Evolutionary conservation across 805 yeast genomes (phyloP), one percentile per base, ranked within the genome.

Genomic region (Saturnispora sekii): DNA sequence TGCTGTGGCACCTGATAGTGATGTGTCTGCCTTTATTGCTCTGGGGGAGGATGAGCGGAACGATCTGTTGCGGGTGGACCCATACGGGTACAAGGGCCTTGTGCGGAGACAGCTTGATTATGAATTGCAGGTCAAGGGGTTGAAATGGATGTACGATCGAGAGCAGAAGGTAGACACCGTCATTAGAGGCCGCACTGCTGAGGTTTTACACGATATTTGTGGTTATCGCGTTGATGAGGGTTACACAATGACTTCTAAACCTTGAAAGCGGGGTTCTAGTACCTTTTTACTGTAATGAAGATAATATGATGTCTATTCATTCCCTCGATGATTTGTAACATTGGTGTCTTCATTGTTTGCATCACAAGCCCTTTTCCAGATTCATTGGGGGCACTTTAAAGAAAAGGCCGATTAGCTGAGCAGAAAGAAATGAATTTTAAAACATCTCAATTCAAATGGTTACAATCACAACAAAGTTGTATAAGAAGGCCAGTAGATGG

Each of bases 31-130:
- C 9, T 43, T 43, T 21, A 29, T 36, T 9, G 48, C 38, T 50
- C 50, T 46, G 46, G 48, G 28, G 42, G 54, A 38, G 11, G 60
- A 47, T 37, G 59, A 44, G 38, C 48, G 48, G 30, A 55, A 46
- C 50, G 50, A 48, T 30, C 41, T 49, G 50, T 58, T 35, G 60
- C 61, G 75, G 28, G 51, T 71, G 5, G 79, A 76, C 52, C 80
- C 81, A 1, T 76, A 76, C 51, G 74, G 73, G 3, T 61, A 65
- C 10, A 64, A 69, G 41, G 9, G 62, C 53, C n/a, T 59, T 48
- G 5, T 54, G 45, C 28, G 59, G 52, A 10, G 51, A 10, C 59
- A 53, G 21, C 58, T 60, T 15, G 60, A 59, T 28, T 53, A 53
- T n/a, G 60, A 53, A 33, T 54, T 51, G 30, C 37, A 43, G 21